phyloP scores from a whole-genome alignment of 805 yeast genomes.

The Jamesozyma piceae region DNA sequence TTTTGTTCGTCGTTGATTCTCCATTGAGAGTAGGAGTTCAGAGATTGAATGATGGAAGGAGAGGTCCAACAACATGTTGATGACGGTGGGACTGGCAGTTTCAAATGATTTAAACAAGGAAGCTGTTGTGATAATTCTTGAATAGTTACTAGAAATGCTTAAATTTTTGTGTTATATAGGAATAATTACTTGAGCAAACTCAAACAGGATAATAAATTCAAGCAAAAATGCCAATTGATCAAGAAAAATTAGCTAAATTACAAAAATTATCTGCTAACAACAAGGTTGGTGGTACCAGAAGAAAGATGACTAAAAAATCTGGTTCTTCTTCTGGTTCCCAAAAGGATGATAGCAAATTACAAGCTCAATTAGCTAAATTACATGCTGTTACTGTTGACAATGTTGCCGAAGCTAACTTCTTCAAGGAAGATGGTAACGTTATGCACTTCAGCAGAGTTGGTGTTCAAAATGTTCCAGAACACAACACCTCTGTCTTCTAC shows the following conservation, averaged over 20 bases:
- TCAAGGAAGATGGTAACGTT: conserved; percentile 91
- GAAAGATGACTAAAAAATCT: conserved; percentile 75
- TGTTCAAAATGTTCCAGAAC: conserved; percentile 83
- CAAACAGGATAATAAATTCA: neutral
- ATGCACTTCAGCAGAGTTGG: conserved; percentile 93
- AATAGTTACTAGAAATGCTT: too few species aligned
- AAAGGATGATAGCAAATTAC: conserved; percentile 85
- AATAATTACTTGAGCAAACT: neutral
- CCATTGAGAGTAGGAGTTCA: too few species aligned
- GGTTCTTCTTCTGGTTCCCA: conserved; percentile 41
- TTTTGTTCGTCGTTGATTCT: too few species aligned
- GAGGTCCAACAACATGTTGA: neutral
- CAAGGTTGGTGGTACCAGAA: conserved; percentile 82
- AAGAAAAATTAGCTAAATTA: conserved; percentile 87
- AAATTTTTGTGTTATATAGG: too few species aligned
- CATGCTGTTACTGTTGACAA: conserved; percentile 81
- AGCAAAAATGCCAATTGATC: conserved; percentile 70
- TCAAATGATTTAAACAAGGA: too few species aligned
- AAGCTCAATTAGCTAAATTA: conserved; percentile 80
- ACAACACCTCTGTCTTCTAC: conserved; percentile 89
- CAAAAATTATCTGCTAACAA: conserved; percentile 66
- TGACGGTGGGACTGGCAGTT: neutral
- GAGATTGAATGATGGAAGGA: neutral
- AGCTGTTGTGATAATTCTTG: too few species aligned
- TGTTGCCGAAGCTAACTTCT: conserved; percentile 94